phyloP scores from a whole-genome alignment of 1,139 yeast genomes.

The Debaryomycetaceae sp. region DNA sequence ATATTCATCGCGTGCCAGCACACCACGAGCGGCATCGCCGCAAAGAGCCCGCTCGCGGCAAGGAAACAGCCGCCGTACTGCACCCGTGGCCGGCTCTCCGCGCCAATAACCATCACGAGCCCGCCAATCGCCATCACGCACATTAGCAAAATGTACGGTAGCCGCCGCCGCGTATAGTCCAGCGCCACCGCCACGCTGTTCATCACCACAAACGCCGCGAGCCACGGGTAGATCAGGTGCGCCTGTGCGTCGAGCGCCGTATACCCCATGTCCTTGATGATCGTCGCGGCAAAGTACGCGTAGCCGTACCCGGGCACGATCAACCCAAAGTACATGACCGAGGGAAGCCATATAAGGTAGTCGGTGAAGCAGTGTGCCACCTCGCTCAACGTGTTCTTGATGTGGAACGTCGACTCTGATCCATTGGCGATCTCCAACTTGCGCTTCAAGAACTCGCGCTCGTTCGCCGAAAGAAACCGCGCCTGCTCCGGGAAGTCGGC shows the following conservation, averaged over 20 bases:
- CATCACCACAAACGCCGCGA: constrained; percentile 46
- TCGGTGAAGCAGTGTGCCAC: constrained; percentile 36
- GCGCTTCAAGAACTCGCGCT: constrained; percentile 38
- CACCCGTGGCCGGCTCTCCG: constrained; percentile 19
- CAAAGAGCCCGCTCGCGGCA: constrained; percentile 52
- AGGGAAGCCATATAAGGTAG: constrained; percentile 40
- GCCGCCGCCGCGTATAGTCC: constrained; percentile 36
- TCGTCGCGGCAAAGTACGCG: constrained; percentile 61
- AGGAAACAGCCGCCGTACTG: constrained; percentile 69
- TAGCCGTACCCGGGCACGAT: constrained; percentile 62
- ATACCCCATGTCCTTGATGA: constrained; percentile 46
- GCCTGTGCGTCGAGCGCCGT: constrained; percentile 54
- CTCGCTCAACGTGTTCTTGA: constrained; percentile 31
- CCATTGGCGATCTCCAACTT: constrained; percentile 46
- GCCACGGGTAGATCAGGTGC: constrained; percentile 67
- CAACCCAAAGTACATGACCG: constrained; percentile 50
- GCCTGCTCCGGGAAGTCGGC: constrained; percentile 54
- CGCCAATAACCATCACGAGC: constrained; percentile 40
- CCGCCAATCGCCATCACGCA: constrained; percentile 41
- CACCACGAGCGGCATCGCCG: constrained; percentile 64
- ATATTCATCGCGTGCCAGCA: constrained; percentile 64
- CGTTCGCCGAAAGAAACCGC: constrained; percentile 39
- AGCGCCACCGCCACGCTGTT: constrained; percentile 38
- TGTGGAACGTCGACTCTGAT: constrained; percentile 41
- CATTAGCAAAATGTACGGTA: constrained; percentile 35